phyloP scores from a whole-genome alignment of 179 eudicot species.

The Beta macrorhiza region DNA sequence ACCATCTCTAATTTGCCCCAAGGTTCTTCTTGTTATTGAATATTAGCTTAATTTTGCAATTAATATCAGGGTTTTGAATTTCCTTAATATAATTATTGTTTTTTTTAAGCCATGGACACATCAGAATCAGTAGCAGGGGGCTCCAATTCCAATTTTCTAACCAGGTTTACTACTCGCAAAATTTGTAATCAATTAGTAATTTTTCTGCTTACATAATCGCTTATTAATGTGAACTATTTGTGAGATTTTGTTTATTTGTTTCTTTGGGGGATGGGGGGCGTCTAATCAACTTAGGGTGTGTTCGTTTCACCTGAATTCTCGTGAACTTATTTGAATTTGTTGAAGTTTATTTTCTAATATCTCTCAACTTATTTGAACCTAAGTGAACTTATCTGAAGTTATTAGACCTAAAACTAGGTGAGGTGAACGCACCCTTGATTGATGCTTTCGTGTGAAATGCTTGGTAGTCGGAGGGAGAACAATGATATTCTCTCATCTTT shows the following conservation, averaged over 20 bases:
- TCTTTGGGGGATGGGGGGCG: not conserved
- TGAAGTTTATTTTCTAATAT: no score
- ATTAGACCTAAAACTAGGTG: no score
- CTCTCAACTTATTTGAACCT: no score
- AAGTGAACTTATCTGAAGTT: no score
- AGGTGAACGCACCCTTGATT: no score
- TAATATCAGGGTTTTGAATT: not conserved
- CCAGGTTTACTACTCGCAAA: slow-evolving; percentile 22
- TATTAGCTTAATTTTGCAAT: not conserved
- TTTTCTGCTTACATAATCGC: not conserved
- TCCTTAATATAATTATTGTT: no score
- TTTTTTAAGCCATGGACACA: slow-evolving; percentile 61
- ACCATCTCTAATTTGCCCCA: slow-evolving; percentile 34
- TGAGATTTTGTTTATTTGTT: not conserved
- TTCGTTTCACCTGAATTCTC: not conserved
- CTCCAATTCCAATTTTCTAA: slow-evolving; percentile 17
- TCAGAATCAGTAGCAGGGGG: slow-evolving; percentile 43
- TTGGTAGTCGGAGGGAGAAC: no score
- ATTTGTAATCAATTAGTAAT: not conserved
- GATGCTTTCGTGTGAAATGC: no score
- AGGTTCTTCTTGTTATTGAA: slow-evolving; percentile 30
- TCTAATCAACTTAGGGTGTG: not conserved
- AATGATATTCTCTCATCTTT: not conserved
- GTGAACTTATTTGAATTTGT: no score
- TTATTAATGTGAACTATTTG: not conserved